phyloP scores from a whole-genome alignment of 257 asterid species.

The Solanum rostratum region DNA sequence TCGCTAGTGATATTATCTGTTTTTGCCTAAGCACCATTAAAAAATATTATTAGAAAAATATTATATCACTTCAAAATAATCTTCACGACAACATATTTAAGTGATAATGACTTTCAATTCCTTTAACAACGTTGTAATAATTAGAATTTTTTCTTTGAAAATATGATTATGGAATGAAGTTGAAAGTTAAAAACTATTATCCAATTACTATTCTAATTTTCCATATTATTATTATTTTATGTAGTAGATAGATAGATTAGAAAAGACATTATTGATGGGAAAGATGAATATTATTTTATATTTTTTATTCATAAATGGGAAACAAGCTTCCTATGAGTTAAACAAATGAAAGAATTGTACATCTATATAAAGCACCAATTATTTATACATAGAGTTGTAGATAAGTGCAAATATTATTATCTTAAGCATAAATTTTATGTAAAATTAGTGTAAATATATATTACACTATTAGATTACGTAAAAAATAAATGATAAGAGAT shows the following conservation, averaged over 20 bases:
- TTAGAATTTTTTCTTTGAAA: background rate
- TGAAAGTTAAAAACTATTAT: background rate
- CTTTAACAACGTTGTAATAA: background rate
- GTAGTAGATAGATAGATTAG: background rate
- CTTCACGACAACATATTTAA: background rate
- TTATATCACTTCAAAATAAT: background rate
- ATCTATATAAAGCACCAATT: background rate
- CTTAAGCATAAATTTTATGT: background rate
- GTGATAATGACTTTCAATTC: background rate
- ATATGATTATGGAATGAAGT: background rate
- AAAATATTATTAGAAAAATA: background rate
- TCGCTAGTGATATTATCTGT: too few species aligned
- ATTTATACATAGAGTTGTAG: background rate
- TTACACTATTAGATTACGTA: background rate
- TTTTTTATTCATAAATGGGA: conserved; percentile 12
- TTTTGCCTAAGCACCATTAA: too few species aligned
- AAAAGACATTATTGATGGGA: background rate
- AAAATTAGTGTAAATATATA: background rate
- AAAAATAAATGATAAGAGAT: background rate
- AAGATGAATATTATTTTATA: background rate
- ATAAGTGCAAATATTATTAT: background rate
- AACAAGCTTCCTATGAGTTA: conserved; percentile 32
- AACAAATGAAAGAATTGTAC: conserved; percentile 4
- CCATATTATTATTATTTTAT: background rate
- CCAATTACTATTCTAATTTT: background rate